A percentile compares a stretch with the other conserved stretches of the same genome.
Conservation (phyloP, 1,284 basidiomycete species). For the Neonothopanus nambi region DNA sequence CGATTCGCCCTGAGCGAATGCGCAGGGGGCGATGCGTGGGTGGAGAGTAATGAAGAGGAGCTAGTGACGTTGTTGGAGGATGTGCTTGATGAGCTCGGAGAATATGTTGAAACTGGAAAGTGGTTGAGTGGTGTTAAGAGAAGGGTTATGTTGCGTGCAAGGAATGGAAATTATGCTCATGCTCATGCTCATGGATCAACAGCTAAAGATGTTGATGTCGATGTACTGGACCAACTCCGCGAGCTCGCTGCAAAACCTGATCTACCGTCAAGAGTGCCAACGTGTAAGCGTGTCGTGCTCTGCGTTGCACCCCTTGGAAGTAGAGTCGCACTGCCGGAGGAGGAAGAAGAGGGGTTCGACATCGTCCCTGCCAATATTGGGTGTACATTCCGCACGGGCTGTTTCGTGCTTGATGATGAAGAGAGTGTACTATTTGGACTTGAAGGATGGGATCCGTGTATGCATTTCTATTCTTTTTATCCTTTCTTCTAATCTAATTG, state of each 20-base stretch:
- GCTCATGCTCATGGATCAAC: conserved; percentile 15
- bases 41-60: conserved; percentile 26
- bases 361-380: conserved; percentile 39
- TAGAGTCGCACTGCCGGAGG: conserved; percentile 29
- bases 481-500: conserved; percentile 9
- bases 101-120: conserved; percentile 30
- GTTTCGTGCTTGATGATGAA: conserved; percentile 41
- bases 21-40: conserved; percentile 27
- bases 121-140: conserved; percentile 33
- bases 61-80: conserved; percentile 26
- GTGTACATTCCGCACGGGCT: conserved; percentile 46
- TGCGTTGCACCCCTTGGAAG: conserved; percentile 42
- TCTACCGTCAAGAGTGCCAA: conserved; percentile 29
- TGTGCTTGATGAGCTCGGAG: conserved; percentile 38
- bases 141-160: conserved; percentile 1
- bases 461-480: conserved; percentile 4
- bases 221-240: conserved; percentile 9
- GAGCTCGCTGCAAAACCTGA: conserved; percentile 27
- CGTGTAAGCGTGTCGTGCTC: conserved; percentile 48
- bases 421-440: conserved; percentile 46
- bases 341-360: conserved; percentile 42
- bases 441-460: conserved; percentile 48
- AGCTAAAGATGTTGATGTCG: conserved; percentile 10
- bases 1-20: conserved; percentile 36
- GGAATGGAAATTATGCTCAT: conserved; percentile 22